phyloP scores from a whole-genome alignment of 169 alveolate species.

The Perkinsus olseni region DNA sequence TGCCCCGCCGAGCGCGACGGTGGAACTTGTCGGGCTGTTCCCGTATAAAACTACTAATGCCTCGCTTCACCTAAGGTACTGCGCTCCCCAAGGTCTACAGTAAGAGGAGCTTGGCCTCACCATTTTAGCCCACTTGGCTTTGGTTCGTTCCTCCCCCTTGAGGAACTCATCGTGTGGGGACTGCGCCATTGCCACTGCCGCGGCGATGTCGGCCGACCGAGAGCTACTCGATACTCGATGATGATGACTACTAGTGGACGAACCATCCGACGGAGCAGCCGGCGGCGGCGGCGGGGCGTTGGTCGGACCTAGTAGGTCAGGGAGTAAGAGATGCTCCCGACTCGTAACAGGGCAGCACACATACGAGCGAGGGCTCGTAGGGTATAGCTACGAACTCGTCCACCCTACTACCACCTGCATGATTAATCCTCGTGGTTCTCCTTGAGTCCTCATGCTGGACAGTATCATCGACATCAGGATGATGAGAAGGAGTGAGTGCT shows the following conservation, averaged over 20 bases:
- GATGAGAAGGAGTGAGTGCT: not conserved
- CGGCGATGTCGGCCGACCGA: not conserved
- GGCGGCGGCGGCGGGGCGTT: not conserved
- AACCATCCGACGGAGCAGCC: not conserved
- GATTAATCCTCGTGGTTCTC: too few relatives aligned
- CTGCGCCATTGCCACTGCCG: not conserved
- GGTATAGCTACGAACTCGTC: too few relatives aligned
- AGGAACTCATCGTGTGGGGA: not conserved
- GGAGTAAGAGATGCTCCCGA: too few relatives aligned
- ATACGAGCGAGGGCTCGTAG: too few relatives aligned
- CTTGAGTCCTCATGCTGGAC: too few relatives aligned
- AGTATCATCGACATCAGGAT: too few relatives aligned
- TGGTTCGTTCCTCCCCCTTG: not conserved
- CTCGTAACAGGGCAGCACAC: too few relatives aligned
- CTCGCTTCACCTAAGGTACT: not conserved
- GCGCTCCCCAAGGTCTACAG: not conserved
- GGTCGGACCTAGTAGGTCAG: too few relatives aligned
- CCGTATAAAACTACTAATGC: slow-evolving; percentile 2
- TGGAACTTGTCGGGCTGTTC: slow-evolving; percentile 24
- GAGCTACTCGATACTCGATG: not conserved
- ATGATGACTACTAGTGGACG: not conserved
- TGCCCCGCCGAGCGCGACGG: slow-evolving; percentile 37
- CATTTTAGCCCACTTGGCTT: not conserved
- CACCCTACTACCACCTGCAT: too few relatives aligned
- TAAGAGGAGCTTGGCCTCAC: not conserved